Base-by-base conservation (phyloP, 495 filamentous ascomycete genomes). In the Wilcoxina mikolae region DNA sequence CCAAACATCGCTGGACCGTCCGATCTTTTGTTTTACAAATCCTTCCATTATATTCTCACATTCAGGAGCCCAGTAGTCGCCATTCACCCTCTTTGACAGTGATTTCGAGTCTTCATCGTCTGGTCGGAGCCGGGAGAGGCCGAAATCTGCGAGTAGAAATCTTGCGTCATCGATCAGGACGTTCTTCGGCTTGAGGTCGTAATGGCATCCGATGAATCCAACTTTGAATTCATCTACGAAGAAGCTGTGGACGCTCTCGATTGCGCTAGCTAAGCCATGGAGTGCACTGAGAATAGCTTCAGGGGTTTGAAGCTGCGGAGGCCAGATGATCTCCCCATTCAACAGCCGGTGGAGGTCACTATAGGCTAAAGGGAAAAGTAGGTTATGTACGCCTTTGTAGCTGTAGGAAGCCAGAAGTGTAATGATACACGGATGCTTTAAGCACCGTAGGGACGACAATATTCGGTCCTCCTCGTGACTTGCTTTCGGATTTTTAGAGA, bases 1-100 rank as follows among this genome's bases (percentile, higher is more conserved):
- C 65, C 66, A 68, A 25, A 67, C 56, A 51, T 68, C 66, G 15
- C 54, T 55, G 12, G 60, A 51, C 39, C 62, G 51, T 43, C 44
- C 42, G 23, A 62, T 53, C 5, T 15, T 35, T 7, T 35, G 5
- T 2, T 45, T 31, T 17, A 47, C 61, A 4, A 41, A 31, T 39
- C n/a, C 22, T 27, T 51, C 43, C 24, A 54, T 54, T 20, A 58
- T 55, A 46, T 56, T 50, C 11, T 54, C 58, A 2, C 29, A 35
- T 35, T 60, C 57, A 38, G 58, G 57, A 4, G 58, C 53, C 5
- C 5, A 35, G 15, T 35, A 35, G 15, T 17, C 35, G 20, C 15
- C 58, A 50, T 35, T 5, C 7, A 35, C 7, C n/a, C n/a, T n/a
- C 5, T 5, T 5, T 7, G 15, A 7, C 31, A 7, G 7, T 7